A percentile compares a stretch with the other conserved stretches of the same genome.
These are phyloP conservation scores for Luffa aegyptiaca DNA, from an alignment of 306 rosid genomes.

Conservation along the genomic window DNA sequence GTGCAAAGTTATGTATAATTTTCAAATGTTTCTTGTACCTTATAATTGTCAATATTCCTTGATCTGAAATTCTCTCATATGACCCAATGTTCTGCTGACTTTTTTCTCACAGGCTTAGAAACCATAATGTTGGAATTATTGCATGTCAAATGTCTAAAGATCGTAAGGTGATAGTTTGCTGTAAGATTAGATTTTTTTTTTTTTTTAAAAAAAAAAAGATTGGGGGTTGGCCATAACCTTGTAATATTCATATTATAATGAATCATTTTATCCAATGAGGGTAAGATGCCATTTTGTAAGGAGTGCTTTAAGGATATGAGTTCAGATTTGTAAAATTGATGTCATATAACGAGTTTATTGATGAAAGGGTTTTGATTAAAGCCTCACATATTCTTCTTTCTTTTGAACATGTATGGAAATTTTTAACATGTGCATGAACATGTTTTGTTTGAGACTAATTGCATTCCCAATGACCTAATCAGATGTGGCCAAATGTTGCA, in stretches of 20 bases:
- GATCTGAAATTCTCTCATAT: background rate
- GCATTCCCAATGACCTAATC: too few species aligned
- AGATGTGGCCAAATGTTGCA: too few species aligned
- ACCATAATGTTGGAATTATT: background rate
- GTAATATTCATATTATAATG: background rate
- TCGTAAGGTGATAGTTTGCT: background rate
- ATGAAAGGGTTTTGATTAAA: background rate
- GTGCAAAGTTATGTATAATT: background rate
- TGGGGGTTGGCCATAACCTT: background rate
- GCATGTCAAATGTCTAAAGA: slow-evolving; percentile 1
- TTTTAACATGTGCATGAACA: background rate
- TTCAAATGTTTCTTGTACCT: background rate
- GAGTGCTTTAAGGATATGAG: background rate
- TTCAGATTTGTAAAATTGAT: slow-evolving; percentile 6
- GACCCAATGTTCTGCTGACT: background rate
- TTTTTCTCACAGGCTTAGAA: background rate
- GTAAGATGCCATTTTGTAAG: background rate
- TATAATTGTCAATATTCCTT: background rate
- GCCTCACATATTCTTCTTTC: background rate
- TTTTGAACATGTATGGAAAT: background rate
- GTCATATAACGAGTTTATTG: background rate
- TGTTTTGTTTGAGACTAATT: too few species aligned
- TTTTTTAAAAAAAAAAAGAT: background rate
- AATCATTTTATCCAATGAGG: background rate
- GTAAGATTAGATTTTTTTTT: slow-evolving; percentile 13